Evolutionary conservation across 805 yeast species (phyloP), one percentile per base, ranked within the genome.

Genomic region (Geotrichum ghanense): DNA sequence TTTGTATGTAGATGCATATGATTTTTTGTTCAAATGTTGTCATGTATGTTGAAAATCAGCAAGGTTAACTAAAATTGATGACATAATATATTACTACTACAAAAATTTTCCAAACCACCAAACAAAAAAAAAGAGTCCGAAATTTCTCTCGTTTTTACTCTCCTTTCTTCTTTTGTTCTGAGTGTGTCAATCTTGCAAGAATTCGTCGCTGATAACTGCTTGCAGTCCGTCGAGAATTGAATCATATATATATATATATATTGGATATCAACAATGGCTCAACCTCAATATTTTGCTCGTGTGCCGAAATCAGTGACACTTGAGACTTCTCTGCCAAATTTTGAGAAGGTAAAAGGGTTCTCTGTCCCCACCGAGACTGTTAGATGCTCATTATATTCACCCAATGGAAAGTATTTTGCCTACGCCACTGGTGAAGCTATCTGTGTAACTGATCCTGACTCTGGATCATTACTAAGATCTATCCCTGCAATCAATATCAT

Each of bases 391-490:
- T 65, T 68, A 42, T 84, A 85, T 61, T 77, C 89, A 20, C 71
- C 83, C 42, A 71, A 78, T 56, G 95, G 95, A 23, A 57, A 69
- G 42, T 71, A 68, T 47, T 81, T 85, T 61, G 89, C 88, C 21
- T 85, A 75, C 64, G 75, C 90, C 16, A 83, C 80, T n/a, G 23
- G 83, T 22, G 64, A 68, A 34, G 53, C 68, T 45, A 84, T 84
- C 44, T 66, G 70, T 16, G 69, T 86, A 22, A 67, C 78, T 41
- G 72, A 76, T 55, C 73, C 90, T n/a, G 65, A 65, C 6, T 58
- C 71, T 26, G 79, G 83, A 19, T 65, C 68, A 4, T 56, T 66
- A 16, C 59, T 74, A 41, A 67, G 71, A 46, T 68, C 64, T 41
- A 64, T 87, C 44, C 78, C 74, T 31, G 66, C 79, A 43, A 60